A percentile compares a stretch with the other conserved stretches of the same genome.
phyloP scores from a whole-genome alignment of 176 grass and related monocot species.

The Otatea glauca region DNA sequence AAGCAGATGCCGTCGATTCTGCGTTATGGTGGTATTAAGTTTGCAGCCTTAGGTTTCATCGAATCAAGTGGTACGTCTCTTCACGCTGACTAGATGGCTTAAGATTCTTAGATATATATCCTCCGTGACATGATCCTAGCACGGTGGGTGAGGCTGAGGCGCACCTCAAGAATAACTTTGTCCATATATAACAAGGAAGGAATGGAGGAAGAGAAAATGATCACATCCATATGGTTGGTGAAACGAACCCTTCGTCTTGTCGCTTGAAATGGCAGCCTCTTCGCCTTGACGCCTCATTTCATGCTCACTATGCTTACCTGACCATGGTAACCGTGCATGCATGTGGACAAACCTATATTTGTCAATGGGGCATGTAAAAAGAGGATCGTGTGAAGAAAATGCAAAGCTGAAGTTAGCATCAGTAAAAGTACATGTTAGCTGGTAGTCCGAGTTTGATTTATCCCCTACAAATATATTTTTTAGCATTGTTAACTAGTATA shows the following conservation, averaged over 20 bases:
- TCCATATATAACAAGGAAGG: background rate
- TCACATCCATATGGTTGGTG: conserved; percentile 21
- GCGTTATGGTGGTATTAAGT: no score
- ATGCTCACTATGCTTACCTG: conserved; percentile 7
- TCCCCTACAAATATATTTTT: no score
- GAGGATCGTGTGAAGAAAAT: background rate
- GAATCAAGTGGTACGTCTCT: no score
- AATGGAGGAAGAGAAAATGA: background rate
- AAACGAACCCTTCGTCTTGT: background rate
- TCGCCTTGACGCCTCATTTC: background rate
- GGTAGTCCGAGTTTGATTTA: background rate
- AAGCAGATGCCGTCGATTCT: no score
- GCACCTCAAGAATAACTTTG: background rate
- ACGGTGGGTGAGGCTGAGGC: background rate
- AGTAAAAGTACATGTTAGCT: background rate
- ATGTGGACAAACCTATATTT: background rate
- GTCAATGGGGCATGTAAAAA: background rate
- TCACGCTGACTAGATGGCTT: no score
- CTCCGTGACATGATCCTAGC: background rate
- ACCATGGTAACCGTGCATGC: background rate
- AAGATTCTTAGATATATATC: no score
- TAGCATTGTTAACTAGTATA: no score
- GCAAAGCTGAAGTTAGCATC: background rate
- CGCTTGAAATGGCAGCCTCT: background rate
- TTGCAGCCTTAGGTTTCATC: no score